Conservation (phyloP, 106 monocot species). For the Hemerocallis citrina region DNA sequence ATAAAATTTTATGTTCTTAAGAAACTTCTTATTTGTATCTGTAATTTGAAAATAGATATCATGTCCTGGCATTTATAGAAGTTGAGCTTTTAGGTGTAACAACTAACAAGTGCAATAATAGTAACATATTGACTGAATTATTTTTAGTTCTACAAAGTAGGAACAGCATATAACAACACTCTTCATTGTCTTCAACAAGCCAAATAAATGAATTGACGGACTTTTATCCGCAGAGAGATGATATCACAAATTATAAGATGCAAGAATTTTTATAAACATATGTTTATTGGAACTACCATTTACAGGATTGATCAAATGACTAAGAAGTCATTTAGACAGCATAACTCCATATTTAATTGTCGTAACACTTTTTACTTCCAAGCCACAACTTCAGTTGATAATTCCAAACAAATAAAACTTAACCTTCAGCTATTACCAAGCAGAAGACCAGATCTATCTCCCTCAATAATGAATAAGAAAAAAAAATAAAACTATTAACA, state of each 20-base stretch:
- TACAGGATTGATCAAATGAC: background rate
- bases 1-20: no score
- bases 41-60: no score
- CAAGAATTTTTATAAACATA: background rate
- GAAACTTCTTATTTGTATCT: no score
- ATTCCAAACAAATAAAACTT: no score
- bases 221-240: background rate
- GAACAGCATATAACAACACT: background rate
- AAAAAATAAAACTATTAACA: background rate
- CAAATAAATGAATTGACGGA: background rate
- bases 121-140: background rate
- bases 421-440: background rate
- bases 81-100: no score
- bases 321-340: background rate
- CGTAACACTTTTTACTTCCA: background rate
- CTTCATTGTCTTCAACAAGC: background rate
- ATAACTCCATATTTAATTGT: background rate
- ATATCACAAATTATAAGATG: background rate
- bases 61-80: no score
- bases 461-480: background rate
- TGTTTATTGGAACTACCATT: background rate
- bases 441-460: background rate
- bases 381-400: no score
- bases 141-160: background rate
- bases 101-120: no score